Conservation (phyloP, 768 basidiomycete species). For the Mycena albidolilacea region DNA sequence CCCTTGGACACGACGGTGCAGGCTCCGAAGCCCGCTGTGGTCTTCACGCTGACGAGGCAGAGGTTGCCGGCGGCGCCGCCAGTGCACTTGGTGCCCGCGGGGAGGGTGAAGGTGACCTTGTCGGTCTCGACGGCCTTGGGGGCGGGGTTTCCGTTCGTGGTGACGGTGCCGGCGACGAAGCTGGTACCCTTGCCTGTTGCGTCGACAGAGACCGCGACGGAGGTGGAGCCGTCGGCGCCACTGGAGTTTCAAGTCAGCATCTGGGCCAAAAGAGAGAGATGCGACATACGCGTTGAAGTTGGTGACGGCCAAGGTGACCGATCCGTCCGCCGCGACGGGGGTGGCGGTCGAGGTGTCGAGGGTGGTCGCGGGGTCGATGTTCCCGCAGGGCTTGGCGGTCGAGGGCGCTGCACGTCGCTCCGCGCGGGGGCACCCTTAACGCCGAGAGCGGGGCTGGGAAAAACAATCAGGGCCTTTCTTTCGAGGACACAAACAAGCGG, state of each 20-base stretch:
- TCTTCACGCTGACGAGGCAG: conserved; percentile 21
- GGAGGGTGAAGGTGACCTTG: conserved; percentile 3
- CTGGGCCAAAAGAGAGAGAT: not conserved
- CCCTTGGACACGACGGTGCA: conserved; percentile 21
- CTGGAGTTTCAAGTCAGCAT: not conserved
- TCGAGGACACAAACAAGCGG: not conserved
- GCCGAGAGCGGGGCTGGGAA: conserved; percentile 19
- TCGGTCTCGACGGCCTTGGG: no score
- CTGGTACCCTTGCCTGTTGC: conserved; percentile 11
- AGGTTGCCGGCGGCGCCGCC: conserved; percentile 27
- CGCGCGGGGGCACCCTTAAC: conserved; percentile 6
- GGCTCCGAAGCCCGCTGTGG: conserved; percentile 8
- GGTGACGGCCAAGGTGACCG: not conserved
- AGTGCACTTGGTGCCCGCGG: conserved; percentile 20
- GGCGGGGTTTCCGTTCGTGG: conserved; percentile 10
- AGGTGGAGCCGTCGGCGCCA: conserved; percentile 13
- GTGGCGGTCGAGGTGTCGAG: conserved; percentile 16
- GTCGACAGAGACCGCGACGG: conserved; percentile 1
- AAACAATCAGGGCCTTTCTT: not conserved
- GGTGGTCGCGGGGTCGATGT: conserved; percentile 6
- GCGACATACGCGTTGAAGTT: conserved; percentile 17
- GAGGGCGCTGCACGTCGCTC: not conserved
- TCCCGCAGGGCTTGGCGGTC: not conserved
- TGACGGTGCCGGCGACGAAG: not conserved
- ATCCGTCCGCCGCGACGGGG: not conserved